Base-by-base conservation (phyloP, 2,329 filamentous ascomycete genomes). In the Aspergillus quadrilineatus region DNA sequence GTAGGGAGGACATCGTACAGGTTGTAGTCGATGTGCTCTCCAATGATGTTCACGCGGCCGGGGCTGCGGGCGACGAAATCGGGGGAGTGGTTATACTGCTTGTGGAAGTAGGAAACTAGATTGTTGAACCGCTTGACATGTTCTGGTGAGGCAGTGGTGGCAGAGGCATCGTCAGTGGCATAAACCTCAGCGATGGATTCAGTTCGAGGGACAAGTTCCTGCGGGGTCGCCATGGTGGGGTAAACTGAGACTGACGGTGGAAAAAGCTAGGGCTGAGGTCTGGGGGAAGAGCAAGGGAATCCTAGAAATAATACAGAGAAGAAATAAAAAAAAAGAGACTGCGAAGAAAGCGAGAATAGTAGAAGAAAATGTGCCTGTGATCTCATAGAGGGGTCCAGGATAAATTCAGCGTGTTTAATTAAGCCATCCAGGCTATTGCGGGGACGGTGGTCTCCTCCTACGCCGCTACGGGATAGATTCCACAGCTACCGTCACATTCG, bases 21-120 rank as follows among this genome's bases (percentile, higher is more conserved):
- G 12, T 91, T 96, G 79, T 99, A 99, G 79, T 99, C 94, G 69
- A 99, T 96, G 79, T 99, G 94, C 82, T 99, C 94, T 74, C 94
- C 94, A 71, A 99, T 97, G 69, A 99, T 94, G 79, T 97, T 97
- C 64, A 99, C 94, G 64, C 94, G 85, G 58, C 94, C 94, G 1
- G 94, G 94, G 54, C 92, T 96, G 61, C 94, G 87, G 8, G 93
- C 85, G 17, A 97, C 85, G 68, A 96, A 97, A 57, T 89, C 83
- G 39, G 92, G 86, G 14, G 81, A 77, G 50, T 85, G 81, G 64
- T 85, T 87, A 75, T 93, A 96, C 42, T 77, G 78, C 56, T 82
- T 75, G 63, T 86, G 79, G 76, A 97, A 97, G 63, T 82, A 82
- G 50, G 82, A 77, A 42, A 93, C 78, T 43, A 97, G 82, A 43